Evolutionary conservation across 2,329 filamentous ascomycete species (phyloP).

Genomic region (Elsinoe batatas): DNA sequence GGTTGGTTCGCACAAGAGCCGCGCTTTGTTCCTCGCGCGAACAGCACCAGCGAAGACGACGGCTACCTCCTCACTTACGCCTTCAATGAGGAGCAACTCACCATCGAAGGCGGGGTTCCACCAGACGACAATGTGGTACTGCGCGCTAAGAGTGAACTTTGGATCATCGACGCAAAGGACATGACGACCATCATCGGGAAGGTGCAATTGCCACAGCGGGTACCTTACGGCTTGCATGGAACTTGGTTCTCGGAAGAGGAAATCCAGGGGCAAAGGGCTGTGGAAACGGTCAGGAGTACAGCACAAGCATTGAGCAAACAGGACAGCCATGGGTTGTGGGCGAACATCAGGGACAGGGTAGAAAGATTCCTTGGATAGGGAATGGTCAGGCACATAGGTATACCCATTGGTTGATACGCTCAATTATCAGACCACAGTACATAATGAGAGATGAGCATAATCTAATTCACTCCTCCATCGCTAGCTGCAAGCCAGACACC

Average conservation of each 20-base stretch:
- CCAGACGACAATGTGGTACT: conserved; percentile 30
- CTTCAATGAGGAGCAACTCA: conserved; percentile 57
- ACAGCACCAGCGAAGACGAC: conserved; percentile 46
- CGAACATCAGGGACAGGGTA: conserved; percentile 22
- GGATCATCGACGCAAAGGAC: conserved; percentile 54
- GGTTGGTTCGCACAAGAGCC: conserved; percentile 59
- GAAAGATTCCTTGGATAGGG: conserved; percentile 21
- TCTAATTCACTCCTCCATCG: not conserved
- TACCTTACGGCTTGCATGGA: conserved; percentile 61
- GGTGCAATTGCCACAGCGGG: conserved; percentile 53
- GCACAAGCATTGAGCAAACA: conserved; percentile 18
- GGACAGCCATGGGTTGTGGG: conserved; percentile 22
- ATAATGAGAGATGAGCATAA: not conserved
- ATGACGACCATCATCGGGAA: conserved; percentile 53
- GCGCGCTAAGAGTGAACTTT: conserved; percentile 49
- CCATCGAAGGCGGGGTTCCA: conserved; percentile 22
- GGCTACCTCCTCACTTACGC: conserved; percentile 60
- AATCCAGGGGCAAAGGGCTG: conserved; percentile 39
- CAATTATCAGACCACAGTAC: not conserved
- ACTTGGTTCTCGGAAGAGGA: conserved; percentile 49
- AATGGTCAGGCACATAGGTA: not conserved
- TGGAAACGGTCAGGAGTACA: conserved; percentile 26
- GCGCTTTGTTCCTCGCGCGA: conserved; percentile 47
- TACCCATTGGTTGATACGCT: not conserved
- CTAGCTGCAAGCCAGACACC: not conserved